Conservation (phyloP, 2,329 filamentous ascomycete species). For the Aureobasidium sp. region DNA sequence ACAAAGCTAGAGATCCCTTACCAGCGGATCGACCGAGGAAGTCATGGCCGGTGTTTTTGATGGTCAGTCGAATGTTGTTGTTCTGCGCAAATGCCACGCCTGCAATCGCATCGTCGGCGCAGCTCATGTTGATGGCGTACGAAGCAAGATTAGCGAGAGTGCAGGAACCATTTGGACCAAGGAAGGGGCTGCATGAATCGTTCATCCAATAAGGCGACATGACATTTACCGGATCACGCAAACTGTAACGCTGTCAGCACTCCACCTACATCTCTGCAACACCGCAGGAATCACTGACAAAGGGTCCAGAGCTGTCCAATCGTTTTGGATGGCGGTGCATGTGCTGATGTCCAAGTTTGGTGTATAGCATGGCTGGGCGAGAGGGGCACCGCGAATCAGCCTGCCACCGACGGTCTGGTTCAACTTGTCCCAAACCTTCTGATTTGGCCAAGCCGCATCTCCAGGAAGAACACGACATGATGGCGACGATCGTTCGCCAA, state of each 20-base stretch:
- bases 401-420: slow-evolving; percentile 44
- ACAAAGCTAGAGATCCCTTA: slow-evolving; percentile 44
- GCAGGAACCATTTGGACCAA: slow-evolving; percentile 27
- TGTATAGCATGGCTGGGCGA: slow-evolving; percentile 28
- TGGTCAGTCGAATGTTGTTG: slow-evolving; percentile 43
- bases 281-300: neutral
- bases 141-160: slow-evolving; percentile 35
- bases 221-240: neutral
- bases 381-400: slow-evolving; percentile 44
- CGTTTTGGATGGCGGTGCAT: neutral
- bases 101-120: slow-evolving; percentile 18
- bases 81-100: slow-evolving; percentile 32
- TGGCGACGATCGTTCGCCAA: neutral
- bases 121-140: slow-evolving; percentile 22
- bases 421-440: slow-evolving; percentile 39
- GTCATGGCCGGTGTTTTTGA: slow-evolving; percentile 36
- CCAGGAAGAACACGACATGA: slow-evolving; percentile 31
- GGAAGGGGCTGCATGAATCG: slow-evolving; percentile 34
- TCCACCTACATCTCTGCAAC: neutral
- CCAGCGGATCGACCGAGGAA: slow-evolving; percentile 52
- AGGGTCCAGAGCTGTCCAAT: neutral
- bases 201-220: slow-evolving; percentile 29
- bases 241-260: neutral
- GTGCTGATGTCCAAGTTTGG: neutral
- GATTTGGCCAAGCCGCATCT: slow-evolving; percentile 45